Base-by-base conservation (phyloP, 306 rosid genomes). In the Acacia crassicarpa region DNA sequence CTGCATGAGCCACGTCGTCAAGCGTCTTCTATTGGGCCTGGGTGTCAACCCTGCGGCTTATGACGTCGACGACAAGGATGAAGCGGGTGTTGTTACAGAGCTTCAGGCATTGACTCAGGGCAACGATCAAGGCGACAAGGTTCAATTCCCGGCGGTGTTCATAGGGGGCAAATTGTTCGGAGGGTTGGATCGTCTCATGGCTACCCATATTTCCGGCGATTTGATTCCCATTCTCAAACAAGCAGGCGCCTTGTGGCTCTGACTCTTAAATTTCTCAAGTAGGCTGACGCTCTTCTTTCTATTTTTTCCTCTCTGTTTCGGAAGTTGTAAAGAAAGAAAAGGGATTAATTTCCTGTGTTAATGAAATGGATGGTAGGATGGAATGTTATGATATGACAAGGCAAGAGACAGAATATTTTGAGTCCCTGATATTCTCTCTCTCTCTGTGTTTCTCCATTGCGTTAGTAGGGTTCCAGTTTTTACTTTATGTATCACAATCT, bases 241-340 rank as follows among this genome's bases (percentile, higher is more conserved):
- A 56, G 93, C 91, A 16, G 93, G 95, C 2, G 95, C 93, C 11
- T 80, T 91, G 23, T 91, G 95, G 95, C 91, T 91, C 38, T 91
- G 83, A 89, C 59, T 48, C 15, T 13, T 13, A 16, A 8, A 17
- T 13, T 41, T 35, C 25, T 46, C 51, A 46, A 13, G 4, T 1
- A 46, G 15, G 4, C 13, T 46, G 15, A 11, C 15, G 3, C 2
- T 46, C 17, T 0, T 46, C 14, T 12, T 48, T 48, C 16, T 13
- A 1, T 48, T 48, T 48, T 12, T 48, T 14, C 5, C 9, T 59
- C 32, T 20, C 8, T 44, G 1, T 22, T 61, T 22, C 23, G 25
- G 7, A 23, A 61, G 40, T 62, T 62, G 67, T 62, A 62, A 25
- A 62, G 20, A 61, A 25, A 14, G 8, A 32, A 32, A 27, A 61